phyloP scores from a whole-genome alignment of 306 rosid genomes.

The Fragaria ananassa region DNA sequence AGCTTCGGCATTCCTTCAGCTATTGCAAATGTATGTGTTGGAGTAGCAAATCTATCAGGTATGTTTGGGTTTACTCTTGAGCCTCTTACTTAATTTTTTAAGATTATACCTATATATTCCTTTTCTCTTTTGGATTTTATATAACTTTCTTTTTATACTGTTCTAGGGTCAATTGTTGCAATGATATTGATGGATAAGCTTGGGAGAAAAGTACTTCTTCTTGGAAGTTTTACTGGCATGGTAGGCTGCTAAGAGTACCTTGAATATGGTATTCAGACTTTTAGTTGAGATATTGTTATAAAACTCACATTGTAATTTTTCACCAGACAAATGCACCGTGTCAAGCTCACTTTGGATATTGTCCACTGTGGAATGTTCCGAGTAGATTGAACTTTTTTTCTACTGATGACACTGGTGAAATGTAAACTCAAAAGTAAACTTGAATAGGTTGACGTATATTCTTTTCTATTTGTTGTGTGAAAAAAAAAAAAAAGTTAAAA shows the following conservation, averaged over 20 bases:
- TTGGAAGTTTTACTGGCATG: slow-evolving; percentile 85
- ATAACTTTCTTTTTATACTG: not conserved
- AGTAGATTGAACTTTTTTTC: not conserved
- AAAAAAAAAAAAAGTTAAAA: not conserved
- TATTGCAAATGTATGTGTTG: slow-evolving; percentile 60
- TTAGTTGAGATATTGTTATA: slow-evolving; percentile 12
- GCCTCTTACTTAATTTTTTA: not conserved
- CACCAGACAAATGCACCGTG: not conserved
- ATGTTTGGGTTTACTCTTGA: slow-evolving; percentile 14
- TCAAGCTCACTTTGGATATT: not conserved
- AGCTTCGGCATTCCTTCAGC: slow-evolving; percentile 71
- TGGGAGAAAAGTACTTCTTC: slow-evolving; percentile 72
- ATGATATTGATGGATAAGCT: slow-evolving; percentile 88
- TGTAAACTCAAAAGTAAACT: not conserved
- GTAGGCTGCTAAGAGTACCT: slow-evolving; percentile 38
- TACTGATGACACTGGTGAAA: not conserved
- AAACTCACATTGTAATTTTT: not conserved
- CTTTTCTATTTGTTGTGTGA: not conserved
- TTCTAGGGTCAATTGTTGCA: slow-evolving; percentile 68
- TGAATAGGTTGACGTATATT: not conserved
- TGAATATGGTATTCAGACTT: not conserved
- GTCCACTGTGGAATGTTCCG: not conserved
- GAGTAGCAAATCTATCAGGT: slow-evolving; percentile 73
- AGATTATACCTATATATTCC: slow-evolving; percentile 21
- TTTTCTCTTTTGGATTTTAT: slow-evolving; percentile 2